Evolutionary conservation across 2,329 filamentous ascomycete genomes (phyloP).

Genomic region (Trichophaea hybrida): DNA sequence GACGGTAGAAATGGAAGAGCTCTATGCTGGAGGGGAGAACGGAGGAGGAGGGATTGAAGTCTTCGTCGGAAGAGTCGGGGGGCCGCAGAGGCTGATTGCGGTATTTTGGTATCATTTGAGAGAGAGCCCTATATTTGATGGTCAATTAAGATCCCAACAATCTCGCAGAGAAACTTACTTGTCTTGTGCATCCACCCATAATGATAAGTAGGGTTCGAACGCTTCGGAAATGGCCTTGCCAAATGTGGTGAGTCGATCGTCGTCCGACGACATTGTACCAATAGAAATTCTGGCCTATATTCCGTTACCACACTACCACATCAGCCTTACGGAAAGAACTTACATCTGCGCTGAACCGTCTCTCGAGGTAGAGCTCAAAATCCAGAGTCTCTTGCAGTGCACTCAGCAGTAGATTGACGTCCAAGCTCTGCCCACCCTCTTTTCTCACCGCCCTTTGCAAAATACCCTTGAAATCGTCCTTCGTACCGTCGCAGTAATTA

Average conservation of each 20-base stretch:
- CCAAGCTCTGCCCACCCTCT: constrained; percentile 60
- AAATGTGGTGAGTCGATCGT: constrained; percentile 61
- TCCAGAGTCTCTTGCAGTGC: constrained; percentile 92
- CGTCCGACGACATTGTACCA: constrained; percentile 70
- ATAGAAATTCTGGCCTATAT: constrained; percentile 60
- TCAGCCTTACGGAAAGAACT: neutral
- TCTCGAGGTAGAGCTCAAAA: constrained; percentile 85
- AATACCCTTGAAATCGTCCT: constrained; percentile 90
- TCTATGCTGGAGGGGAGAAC: constrained; percentile 92
- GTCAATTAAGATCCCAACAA: neutral
- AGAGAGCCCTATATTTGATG: constrained; percentile 44
- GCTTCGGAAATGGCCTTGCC: constrained; percentile 87
- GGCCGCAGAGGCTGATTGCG: constrained; percentile 66
- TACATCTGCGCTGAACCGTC: constrained; percentile 55
- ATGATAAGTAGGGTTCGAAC: constrained; percentile 88
- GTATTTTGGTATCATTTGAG: constrained; percentile 73
- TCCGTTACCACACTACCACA: neutral
- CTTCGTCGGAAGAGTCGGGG: constrained; percentile 68
- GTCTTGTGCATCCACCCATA: constrained; percentile 96
- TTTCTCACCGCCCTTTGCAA: constrained; percentile 74
- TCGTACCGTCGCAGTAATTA: constrained; percentile 85
- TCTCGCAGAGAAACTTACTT: constrained; percentile 34
- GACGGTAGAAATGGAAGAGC: constrained; percentile 91
- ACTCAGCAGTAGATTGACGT: constrained; percentile 75
- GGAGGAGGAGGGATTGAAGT: constrained; percentile 66